Conservation (phyloP, 495 filamentous ascomycete genomes). For the Aspergillus ellipticus region DNA sequence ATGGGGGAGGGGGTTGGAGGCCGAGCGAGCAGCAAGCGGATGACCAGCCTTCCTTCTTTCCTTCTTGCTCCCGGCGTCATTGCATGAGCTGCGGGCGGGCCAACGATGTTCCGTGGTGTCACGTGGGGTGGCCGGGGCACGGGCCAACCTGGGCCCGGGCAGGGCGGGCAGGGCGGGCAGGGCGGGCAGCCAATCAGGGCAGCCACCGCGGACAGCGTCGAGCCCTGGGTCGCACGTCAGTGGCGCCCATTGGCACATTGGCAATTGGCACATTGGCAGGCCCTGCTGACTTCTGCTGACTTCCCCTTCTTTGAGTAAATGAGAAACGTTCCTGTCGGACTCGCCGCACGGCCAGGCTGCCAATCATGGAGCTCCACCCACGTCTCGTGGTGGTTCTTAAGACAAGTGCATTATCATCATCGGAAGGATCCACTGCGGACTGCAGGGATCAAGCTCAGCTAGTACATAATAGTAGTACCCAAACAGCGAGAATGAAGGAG, state of each 20-base stretch:
- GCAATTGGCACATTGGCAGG: too few species aligned
- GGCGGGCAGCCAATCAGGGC: neutral
- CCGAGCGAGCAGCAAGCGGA: neutral
- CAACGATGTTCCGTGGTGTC: neutral
- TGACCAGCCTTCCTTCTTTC: conserved; percentile 3
- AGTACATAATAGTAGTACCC: too few species aligned
- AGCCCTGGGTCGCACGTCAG: neutral
- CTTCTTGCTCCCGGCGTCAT: too few species aligned
- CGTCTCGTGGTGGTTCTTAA: neutral
- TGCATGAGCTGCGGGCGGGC: neutral
- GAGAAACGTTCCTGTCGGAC: too few species aligned
- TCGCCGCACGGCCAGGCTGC: neutral
- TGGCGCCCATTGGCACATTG: too few species aligned
- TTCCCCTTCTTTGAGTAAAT: too few species aligned
- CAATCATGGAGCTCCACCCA: neutral
- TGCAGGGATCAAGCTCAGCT: neutral
- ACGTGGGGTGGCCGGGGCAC: neutral
- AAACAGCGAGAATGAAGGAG: neutral
- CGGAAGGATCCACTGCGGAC: neutral
- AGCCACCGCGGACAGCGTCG: neutral
- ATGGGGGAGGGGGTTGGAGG: neutral
- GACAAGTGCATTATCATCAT: neutral
- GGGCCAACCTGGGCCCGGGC: neutral
- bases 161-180: neutral
- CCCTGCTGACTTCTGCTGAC: neutral